Conservation (phyloP, 1,284 basidiomycete species). For the Quambalaria eucalypti region DNA sequence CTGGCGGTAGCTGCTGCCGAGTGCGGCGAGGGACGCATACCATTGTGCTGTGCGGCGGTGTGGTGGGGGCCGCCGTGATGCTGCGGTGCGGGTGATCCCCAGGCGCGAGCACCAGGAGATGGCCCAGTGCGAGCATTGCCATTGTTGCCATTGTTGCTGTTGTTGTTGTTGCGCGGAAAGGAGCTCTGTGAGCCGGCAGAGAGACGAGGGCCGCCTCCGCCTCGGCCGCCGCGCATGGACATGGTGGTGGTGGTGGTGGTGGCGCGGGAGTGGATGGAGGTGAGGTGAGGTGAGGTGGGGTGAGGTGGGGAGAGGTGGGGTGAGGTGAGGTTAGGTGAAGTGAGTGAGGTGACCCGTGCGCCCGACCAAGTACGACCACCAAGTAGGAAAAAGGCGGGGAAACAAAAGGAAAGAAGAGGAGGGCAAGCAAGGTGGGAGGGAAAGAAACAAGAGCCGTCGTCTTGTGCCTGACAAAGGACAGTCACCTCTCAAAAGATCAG, state of each 20-base stretch:
- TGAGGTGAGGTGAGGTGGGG: no score
- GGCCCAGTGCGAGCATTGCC: background rate
- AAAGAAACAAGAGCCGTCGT: no score
- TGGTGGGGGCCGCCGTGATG: background rate
- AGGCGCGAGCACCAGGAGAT: background rate
- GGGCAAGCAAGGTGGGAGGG: no score
- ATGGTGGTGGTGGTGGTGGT: background rate
- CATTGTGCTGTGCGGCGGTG: background rate
- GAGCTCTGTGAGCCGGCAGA: background rate
- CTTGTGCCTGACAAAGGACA: no score
- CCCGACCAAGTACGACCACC: no score
- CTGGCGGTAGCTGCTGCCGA: background rate
- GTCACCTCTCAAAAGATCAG: no score
- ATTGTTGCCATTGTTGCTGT: background rate
- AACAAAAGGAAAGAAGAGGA: no score
- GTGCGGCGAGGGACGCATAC: background rate
- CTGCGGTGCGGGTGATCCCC: background rate
- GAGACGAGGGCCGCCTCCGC: background rate
- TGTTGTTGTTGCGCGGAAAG: background rate
- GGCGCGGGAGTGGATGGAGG: no score
- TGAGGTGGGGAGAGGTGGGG: no score
- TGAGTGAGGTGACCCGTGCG: no score
- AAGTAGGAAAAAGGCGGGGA: no score
- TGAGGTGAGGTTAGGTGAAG: no score
- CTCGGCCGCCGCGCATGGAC: background rate